Evolutionary conservation across 306 rosid species (phyloP).

Genomic region (Parietaria judaica): DNA sequence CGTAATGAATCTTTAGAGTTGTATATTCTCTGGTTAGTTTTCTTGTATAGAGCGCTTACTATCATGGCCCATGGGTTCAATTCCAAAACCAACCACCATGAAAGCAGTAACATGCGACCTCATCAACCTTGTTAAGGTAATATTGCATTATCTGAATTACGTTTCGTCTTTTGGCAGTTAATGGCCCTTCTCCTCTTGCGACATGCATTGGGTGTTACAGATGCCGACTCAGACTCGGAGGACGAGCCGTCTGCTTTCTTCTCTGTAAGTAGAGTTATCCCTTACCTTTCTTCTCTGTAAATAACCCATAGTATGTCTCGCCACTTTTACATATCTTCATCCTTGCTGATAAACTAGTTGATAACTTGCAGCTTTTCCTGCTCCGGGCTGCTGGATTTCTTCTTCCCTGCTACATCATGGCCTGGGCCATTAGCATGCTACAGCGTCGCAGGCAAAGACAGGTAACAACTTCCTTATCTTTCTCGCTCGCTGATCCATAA

Average conservation of each 20-base stretch:
- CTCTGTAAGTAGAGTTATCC: slow-evolving; percentile 45
- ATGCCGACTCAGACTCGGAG: slow-evolving; percentile 49
- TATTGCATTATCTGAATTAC: neutral
- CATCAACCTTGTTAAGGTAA: too few species aligned
- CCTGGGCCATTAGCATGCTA: slow-evolving; percentile 95
- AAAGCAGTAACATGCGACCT: too few species aligned
- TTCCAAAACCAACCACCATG: too few species aligned
- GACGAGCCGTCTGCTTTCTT: slow-evolving; percentile 69
- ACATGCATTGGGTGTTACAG: slow-evolving; percentile 72
- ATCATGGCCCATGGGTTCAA: too few species aligned
- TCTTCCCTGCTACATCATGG: slow-evolving; percentile 96
- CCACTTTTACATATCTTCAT: neutral
- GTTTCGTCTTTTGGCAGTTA: slow-evolving; percentile 41
- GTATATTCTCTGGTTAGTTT: neutral
- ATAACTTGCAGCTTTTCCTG: slow-evolving; percentile 44
- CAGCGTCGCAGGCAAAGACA: slow-evolving; percentile 96
- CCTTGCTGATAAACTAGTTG: slow-evolving; percentile 16
- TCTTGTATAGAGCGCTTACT: neutral
- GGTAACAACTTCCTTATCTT: slow-evolving; percentile 31
- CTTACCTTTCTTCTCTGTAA: neutral
- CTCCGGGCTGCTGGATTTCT: slow-evolving; percentile 96
- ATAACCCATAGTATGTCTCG: neutral
- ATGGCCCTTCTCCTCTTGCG: slow-evolving; percentile 88
- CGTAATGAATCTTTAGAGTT: too few species aligned
- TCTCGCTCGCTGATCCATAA: neutral